Base-by-base conservation (phyloP, 192 early-diverging fungal genomes). In the Radiomyces spectabilis region DNA sequence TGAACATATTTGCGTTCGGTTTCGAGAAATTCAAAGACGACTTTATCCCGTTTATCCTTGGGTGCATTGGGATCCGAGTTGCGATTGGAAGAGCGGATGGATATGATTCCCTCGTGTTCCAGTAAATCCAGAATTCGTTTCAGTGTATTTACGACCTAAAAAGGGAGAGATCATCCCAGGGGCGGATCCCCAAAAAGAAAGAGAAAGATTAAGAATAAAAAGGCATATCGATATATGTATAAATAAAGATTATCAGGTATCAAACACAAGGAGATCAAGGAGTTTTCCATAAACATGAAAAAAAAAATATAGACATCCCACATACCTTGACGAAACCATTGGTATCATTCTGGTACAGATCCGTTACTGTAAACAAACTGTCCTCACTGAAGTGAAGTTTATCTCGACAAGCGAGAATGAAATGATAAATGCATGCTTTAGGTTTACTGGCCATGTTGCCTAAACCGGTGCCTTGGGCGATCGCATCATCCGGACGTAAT, bases 321-420 rank as follows among this genome's bases (percentile, higher is more conserved):
- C 49, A 32, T 74, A 92, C 94, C 82, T 92, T 98, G 44, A 98
- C 89, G 70, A 98, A 93, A 51, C 85, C 88, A 72, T 94, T 95
- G 24, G 93, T 98, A 62, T 98, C 91, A 61, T 98, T 92, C 55
- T 92, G 88, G 59, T 84, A 91, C 24, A 96, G 66, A 27, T 94
- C 92, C 1, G 87, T 80, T 43, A 97, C 83, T 15, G 86, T 82
- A 65, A 94, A 91, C 26, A 89, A 67, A 53, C 82, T 70, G 32
- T 92, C 84, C 24, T 93, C 80, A 40, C 67, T 68, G 19, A 83
- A 75, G 49, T 91, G 69, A 1, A 87, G 74, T 65, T 92, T 83
- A 35, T 83, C 73, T 53, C 86, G 85, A 72, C 93, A 94, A n/a
- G 85, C 85, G 51, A 87, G 82, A 33, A 95, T 67, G 70, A 98